Conservation (phyloP, 1,284 basidiomycete genomes). For the Flammula alnicola region DNA sequence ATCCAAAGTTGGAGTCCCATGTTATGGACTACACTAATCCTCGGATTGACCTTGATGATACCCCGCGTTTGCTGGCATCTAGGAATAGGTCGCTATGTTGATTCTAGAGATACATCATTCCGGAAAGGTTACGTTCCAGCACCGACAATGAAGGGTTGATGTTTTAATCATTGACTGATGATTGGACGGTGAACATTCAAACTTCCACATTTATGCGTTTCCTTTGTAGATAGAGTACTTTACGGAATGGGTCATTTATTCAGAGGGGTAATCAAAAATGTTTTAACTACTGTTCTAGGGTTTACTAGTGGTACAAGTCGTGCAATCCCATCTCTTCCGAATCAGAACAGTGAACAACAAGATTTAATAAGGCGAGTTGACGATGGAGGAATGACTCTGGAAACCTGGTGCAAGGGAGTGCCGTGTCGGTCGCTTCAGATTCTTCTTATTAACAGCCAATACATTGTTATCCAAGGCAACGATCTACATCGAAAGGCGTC, state of each 20-base stretch:
- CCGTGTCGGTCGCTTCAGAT: constrained; percentile 85
- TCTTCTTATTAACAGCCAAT: constrained; percentile 92
- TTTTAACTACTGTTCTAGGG: neutral
- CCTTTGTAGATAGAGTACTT: neutral
- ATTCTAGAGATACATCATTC: constrained; percentile 56
- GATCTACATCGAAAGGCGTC: constrained; percentile 54
- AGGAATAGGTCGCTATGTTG: constrained; percentile 73
- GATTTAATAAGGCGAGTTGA: constrained; percentile 68
- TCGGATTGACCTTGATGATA: constrained; percentile 67
- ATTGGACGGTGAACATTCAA: neutral
- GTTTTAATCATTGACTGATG: neutral
- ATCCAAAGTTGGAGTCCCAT: constrained; percentile 65
- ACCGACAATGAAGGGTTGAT: constrained; percentile 10
- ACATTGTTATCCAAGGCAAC: constrained; percentile 96
- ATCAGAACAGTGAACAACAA: neutral
- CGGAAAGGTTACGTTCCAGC: constrained; percentile 6
- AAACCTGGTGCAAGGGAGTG: constrained; percentile 66
- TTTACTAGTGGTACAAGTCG: neutral
- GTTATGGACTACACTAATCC: constrained; percentile 67
- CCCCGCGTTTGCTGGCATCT: constrained; percentile 74
- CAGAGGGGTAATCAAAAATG: neutral
- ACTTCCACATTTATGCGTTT: neutral
- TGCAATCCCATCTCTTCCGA: neutral
- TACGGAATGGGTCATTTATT: neutral
- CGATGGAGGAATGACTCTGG: constrained; percentile 64